These are phyloP conservation scores for Phyllosticta ampelicida DNA, from an alignment of 2,329 filamentous ascomycete genomes.

Conservation along the genomic window DNA sequence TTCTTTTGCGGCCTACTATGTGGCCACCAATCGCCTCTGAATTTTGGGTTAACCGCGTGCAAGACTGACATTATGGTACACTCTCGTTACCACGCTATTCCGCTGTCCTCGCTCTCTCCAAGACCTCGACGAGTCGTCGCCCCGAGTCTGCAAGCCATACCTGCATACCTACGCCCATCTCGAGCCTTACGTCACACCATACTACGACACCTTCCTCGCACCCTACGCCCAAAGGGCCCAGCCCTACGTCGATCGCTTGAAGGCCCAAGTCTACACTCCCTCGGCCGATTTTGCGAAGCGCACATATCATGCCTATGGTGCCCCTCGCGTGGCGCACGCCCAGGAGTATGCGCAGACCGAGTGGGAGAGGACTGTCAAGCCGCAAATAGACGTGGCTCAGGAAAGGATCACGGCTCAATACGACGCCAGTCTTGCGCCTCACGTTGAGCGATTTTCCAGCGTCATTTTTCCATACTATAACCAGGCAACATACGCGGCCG, in stretches of 20 bases:
- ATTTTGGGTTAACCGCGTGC: constrained; percentile 2
- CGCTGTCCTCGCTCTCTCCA: constrained; percentile 65
- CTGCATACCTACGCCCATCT: constrained; percentile 54
- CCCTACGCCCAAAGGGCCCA: constrained; percentile 67
- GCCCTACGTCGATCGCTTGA: constrained; percentile 56
- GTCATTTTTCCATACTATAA: constrained; percentile 62
- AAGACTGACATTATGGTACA: constrained; percentile 77
- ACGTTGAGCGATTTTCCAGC: constrained; percentile 53
- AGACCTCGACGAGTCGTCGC: constrained; percentile 57
- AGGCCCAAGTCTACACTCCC: constrained; percentile 56
- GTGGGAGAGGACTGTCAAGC: constrained; percentile 70
- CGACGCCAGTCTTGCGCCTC: constrained; percentile 57
- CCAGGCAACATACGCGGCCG: constrained; percentile 49
- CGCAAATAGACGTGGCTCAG: constrained; percentile 59
- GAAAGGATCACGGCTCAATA: constrained; percentile 55
- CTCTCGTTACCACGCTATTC: constrained; percentile 69
- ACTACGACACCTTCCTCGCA: constrained; percentile 74
- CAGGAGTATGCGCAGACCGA: constrained; percentile 56
- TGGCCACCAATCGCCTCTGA: neutral
- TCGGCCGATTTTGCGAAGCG: constrained; percentile 51
- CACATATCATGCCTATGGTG: constrained; percentile 58
- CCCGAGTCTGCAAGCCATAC: constrained; percentile 75
- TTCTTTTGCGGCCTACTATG: no score
- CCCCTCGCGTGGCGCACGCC: constrained; percentile 58
- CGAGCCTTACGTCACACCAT: constrained; percentile 67